Evolutionary conservation across 2,329 filamentous ascomycete genomes (phyloP).

Genomic region (Fragosphaeria purpurea): DNA sequence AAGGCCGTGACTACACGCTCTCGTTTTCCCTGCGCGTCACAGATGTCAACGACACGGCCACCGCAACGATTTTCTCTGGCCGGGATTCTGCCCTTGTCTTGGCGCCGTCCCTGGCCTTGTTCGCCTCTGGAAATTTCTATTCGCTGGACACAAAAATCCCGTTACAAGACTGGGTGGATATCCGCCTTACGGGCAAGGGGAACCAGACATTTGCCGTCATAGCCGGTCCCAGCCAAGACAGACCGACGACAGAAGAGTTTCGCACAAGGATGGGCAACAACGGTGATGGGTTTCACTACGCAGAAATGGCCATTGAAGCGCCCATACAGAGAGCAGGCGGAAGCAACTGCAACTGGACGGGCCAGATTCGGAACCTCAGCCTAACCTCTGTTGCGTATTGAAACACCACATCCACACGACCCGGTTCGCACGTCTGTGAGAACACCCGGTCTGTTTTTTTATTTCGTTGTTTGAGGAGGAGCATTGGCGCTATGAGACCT

Average conservation of each 20-base stretch:
- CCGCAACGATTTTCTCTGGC: conserved; percentile 31
- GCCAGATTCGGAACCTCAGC: conserved; percentile 6
- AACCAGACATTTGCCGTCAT: conserved; percentile 22
- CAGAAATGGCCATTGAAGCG: conserved; percentile 34
- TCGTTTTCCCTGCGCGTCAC: conserved; percentile 29
- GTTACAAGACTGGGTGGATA: conserved; percentile 18
- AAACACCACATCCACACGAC: neutral
- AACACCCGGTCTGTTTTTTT: too few relatives aligned
- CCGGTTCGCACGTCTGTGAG: too few relatives aligned
- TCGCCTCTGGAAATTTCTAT: conserved; percentile 26
- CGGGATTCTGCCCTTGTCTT: conserved; percentile 32
- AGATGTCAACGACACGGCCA: conserved; percentile 21
- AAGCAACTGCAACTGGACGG: conserved; percentile 20
- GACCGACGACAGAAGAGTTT: conserved; percentile 26
- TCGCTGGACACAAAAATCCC: conserved; percentile 25
- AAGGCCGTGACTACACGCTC: conserved; percentile 48
- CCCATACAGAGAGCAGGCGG: conserved; percentile 30
- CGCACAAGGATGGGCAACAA: conserved; percentile 32
- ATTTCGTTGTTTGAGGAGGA: too few relatives aligned
- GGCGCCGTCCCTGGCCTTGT: conserved; percentile 26
- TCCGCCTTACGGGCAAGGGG: conserved; percentile 21
- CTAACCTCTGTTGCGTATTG: neutral
- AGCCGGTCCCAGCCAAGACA: conserved; percentile 1
- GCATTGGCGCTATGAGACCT: too few relatives aligned
- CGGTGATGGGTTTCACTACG: conserved; percentile 30